These are phyloP conservation scores for Pleurozium schreberi DNA, from an alignment of 225 moss, liverwort and hornwort species.

Conservation along the genomic window DNA sequence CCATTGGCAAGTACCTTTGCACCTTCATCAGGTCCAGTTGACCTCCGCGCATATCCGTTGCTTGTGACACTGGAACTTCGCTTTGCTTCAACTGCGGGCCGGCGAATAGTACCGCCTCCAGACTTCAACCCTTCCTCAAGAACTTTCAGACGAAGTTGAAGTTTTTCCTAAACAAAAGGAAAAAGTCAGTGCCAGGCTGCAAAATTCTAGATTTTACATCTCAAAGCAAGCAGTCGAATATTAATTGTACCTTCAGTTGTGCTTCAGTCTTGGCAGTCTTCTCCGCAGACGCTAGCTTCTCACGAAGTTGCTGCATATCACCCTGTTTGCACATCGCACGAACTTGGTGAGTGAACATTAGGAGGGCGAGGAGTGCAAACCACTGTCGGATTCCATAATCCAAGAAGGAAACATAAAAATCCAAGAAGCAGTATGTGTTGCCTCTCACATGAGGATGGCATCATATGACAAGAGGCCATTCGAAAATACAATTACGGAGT, in stretches of 20 bases:
- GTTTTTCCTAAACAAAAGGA: constrained; percentile 24
- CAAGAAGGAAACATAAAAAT: neutral
- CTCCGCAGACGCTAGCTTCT: constrained; percentile 43
- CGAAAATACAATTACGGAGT: neutral
- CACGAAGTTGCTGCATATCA: constrained; percentile 62
- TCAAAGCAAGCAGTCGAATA: neutral
- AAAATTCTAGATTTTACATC: neutral
- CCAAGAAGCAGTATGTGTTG: neutral
- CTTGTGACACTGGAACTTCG: constrained; percentile 39
- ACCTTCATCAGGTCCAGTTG: constrained; percentile 39
- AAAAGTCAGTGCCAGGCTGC: neutral
- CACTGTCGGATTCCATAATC: neutral
- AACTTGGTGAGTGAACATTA: neutral
- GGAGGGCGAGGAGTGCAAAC: neutral
- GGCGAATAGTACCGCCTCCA: constrained; percentile 27
- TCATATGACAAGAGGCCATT: neutral
- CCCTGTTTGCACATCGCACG: constrained; percentile 22
- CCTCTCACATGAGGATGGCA: neutral
- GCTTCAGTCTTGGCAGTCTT: constrained; percentile 43
- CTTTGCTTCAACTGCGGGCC: constrained; percentile 20
- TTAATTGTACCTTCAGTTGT: constrained; percentile 35
- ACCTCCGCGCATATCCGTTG: constrained; percentile 19
- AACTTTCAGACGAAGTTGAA: constrained; percentile 52
- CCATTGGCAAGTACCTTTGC: constrained; percentile 38
- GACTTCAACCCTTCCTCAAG: constrained; percentile 50